Evolutionary conservation across 495 filamentous ascomycete species (phyloP).

Genomic region (Apodospora peruviana): DNA sequence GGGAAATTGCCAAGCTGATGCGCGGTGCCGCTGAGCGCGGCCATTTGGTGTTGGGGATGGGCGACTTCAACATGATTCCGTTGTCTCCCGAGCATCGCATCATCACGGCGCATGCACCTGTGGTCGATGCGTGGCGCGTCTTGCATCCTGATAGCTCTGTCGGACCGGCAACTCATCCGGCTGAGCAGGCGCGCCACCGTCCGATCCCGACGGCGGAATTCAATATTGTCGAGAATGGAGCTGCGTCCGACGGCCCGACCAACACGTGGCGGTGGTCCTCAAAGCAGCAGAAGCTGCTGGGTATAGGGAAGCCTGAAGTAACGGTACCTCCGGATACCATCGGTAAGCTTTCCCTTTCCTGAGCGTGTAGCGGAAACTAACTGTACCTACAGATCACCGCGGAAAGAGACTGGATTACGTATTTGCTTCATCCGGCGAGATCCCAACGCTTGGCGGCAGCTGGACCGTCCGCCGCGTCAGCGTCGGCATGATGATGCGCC

Average conservation of each 20-base stretch:
- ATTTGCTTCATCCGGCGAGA: conserved; percentile 47
- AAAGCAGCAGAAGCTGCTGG: conserved; percentile 51
- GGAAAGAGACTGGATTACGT: conserved; percentile 95
- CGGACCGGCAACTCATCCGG: conserved; percentile 58
- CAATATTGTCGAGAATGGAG: conserved; percentile 75
- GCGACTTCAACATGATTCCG: conserved; percentile 95
- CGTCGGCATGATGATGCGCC: conserved; percentile 77
- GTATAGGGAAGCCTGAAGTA: conserved; percentile 32
- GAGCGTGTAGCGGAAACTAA: neutral
- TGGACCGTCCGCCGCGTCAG: conserved; percentile 65
- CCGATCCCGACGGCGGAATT: conserved; percentile 63
- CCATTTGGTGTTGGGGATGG: conserved; percentile 76
- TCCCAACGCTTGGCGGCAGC: conserved; percentile 23
- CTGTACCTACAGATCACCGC: conserved; percentile 46
- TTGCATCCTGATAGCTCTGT: conserved; percentile 76
- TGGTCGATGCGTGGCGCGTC: conserved; percentile 75
- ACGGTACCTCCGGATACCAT: conserved; percentile 51
- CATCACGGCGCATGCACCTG: conserved; percentile 71
- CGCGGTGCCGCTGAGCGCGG: conserved; percentile 78
- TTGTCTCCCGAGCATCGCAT: conserved; percentile 80
- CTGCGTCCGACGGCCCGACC: conserved; percentile 76
- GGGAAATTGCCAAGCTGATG: conserved; percentile 91
- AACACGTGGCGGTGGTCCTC: conserved; percentile 95
- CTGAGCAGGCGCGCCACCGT: conserved; percentile 52
- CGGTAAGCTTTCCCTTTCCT: conserved; percentile 4